Percentiles rank a stretch among this genome's conserved stretches.
These are phyloP conservation scores for Glutinoglossum americanum DNA, from an alignment of 495 filamentous ascomycete genomes.

Conservation along the genomic window DNA sequence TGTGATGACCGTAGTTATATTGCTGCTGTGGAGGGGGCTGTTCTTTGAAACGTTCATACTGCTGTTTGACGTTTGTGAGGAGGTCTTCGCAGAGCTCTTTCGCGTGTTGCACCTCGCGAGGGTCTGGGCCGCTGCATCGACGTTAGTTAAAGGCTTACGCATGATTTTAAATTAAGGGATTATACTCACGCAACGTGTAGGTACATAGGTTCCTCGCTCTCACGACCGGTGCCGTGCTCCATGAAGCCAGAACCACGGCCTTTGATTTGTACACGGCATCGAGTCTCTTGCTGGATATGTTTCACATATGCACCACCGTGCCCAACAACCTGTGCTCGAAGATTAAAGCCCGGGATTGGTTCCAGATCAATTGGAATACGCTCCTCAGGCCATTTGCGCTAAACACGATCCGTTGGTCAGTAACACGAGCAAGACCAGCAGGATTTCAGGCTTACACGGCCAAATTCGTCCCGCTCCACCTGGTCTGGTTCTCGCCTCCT, in stretches of 20 bases:
- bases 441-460: slow-evolving; percentile 40
- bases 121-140: slow-evolving; percentile 55
- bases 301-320: slow-evolving; percentile 88
- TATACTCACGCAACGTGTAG: slow-evolving; percentile 71
- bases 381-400: slow-evolving; percentile 99
- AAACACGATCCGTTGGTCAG: slow-evolving; percentile 15
- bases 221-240: slow-evolving; percentile 56
- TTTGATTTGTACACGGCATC: slow-evolving; percentile 93
- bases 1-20: slow-evolving; percentile 12
- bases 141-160: background rate
- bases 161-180: background rate
- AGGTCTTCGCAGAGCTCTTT: slow-evolving; percentile 79
- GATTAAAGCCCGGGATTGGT: slow-evolving; percentile 84
- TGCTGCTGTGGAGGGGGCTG: slow-evolving; percentile 24
- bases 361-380: slow-evolving; percentile 79
- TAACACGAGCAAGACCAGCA: background rate
- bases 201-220: slow-evolving; percentile 91
- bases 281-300: slow-evolving; percentile 85
- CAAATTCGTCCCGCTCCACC: slow-evolving; percentile 88
- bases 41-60: slow-evolving; percentile 78
- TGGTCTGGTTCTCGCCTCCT: slow-evolving; percentile 68
- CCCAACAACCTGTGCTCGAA: slow-evolving; percentile 86
- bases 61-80: slow-evolving; percentile 55
- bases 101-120: slow-evolving; percentile 63
- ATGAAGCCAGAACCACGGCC: slow-evolving; percentile 90